phyloP scores from a whole-genome alignment of 352 stramenopile genomes.

The Phytopythium delawarense region DNA sequence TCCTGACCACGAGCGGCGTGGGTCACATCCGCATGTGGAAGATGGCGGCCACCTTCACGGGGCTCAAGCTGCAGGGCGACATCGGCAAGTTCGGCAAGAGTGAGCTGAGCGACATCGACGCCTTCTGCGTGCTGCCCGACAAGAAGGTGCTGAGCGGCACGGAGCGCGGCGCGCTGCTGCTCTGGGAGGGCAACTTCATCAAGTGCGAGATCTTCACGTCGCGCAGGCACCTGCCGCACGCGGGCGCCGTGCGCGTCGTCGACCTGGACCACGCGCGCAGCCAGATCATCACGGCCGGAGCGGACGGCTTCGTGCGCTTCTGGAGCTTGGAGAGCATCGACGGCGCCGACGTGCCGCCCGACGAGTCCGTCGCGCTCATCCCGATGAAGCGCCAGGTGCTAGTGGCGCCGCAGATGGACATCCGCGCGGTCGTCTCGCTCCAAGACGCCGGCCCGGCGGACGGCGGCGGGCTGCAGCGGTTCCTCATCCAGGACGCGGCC shows the following conservation, averaged over 20 bases:
- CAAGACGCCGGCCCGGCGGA: not conserved
- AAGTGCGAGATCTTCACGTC: conserved; percentile 89
- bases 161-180: conserved; percentile 80
- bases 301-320: conserved; percentile 88
- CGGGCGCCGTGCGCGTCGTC: conserved; percentile 69
- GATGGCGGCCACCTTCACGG: conserved; percentile 95
- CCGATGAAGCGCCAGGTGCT: conserved; percentile 56
- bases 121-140: conserved; percentile 93
- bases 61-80: conserved; percentile 93
- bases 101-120: conserved; percentile 91
- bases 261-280: conserved; percentile 40
- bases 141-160: conserved; percentile 91
- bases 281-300: conserved; percentile 64
- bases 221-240: conserved; percentile 63
- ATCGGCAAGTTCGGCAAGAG: conserved; percentile 96
- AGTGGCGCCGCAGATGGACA: conserved; percentile 55
- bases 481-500: conserved; percentile 60
- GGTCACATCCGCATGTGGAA: conserved; percentile 96
- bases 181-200: conserved; percentile 96
- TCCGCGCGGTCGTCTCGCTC: conserved; percentile 54
- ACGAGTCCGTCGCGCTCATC: conserved; percentile 76
- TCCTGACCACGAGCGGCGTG: conserved; percentile 90
- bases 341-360: conserved; percentile 73
- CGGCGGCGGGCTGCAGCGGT: conserved; percentile 22
- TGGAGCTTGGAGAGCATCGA: conserved; percentile 89